Conservation (phyloP, 2,329 filamentous ascomycete species). For the Harringtonia lauricola region DNA sequence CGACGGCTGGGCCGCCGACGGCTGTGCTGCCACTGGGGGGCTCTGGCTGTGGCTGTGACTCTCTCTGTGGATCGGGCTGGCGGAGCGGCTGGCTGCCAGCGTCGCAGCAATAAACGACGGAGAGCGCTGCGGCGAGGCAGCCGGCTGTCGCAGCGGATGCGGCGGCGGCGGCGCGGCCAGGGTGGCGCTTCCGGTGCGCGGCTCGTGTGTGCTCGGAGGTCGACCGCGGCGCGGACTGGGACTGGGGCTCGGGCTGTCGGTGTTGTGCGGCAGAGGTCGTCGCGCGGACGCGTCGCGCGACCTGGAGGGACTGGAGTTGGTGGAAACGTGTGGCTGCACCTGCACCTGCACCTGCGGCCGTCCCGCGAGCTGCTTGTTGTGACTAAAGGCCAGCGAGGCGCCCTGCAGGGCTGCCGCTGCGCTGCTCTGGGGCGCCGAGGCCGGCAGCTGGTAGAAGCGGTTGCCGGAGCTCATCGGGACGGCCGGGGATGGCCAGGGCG, state of each 20-base stretch:
- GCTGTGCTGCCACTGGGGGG: no score
- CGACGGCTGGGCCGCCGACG: slow-evolving; percentile 4
- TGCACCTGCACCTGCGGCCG: background rate
- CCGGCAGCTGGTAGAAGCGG: no score
- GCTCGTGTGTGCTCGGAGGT: background rate
- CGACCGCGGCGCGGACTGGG: background rate
- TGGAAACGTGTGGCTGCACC: no score
- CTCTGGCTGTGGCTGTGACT: no score
- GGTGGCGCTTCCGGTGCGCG: background rate
- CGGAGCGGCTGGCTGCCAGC: slow-evolving; percentile 50
- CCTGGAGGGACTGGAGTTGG: background rate
- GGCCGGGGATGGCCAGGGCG: background rate
- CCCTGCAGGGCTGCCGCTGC: slow-evolving; percentile 34
- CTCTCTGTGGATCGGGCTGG: no score
- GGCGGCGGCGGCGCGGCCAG: background rate
- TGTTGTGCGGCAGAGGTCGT: slow-evolving; percentile 10
- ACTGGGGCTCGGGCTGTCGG: slow-evolving; percentile 4
- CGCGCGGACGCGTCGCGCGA: slow-evolving; percentile 6
- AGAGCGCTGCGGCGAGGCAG: slow-evolving; percentile 14
- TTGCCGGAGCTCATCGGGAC: background rate
- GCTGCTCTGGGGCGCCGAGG: background rate
- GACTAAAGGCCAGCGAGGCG: slow-evolving; percentile 42
- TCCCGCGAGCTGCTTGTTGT: background rate
- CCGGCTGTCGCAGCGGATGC: background rate
- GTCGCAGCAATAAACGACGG: slow-evolving; percentile 52